Percentiles rank a stretch among this genome's conserved stretches.
Conservation (phyloP, 1,284 basidiomycete species). For the Rhodotorula sp. region DNA sequence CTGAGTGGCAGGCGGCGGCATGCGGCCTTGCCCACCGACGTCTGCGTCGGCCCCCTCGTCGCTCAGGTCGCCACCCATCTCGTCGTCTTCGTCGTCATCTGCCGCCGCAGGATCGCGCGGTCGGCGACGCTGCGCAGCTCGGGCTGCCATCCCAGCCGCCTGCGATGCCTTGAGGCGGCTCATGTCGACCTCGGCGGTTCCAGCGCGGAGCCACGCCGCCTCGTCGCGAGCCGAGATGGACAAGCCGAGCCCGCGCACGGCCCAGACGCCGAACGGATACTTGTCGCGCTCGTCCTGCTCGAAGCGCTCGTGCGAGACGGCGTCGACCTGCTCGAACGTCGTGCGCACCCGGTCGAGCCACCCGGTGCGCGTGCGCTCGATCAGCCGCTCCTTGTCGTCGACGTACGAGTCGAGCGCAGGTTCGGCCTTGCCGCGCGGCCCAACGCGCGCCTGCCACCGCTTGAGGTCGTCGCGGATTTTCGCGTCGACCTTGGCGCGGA, state of each 20-base stretch:
- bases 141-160: conserved; percentile 42
- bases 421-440: conserved; percentile 6
- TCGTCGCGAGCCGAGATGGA: conserved; percentile 33
- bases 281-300: conserved; percentile 60
- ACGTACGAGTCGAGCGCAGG: conserved; percentile 40
- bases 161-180: conserved; percentile 50
- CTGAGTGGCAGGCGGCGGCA: conserved; percentile 19
- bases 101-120: conserved; percentile 15
- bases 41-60: neutral
- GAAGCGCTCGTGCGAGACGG: conserved; percentile 47
- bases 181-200: conserved; percentile 33
- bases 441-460: conserved; percentile 13
- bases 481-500: conserved; percentile 17
- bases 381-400: conserved; percentile 29
- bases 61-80: conserved; percentile 1
- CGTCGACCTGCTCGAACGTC: conserved; percentile 49
- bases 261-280: conserved; percentile 65
- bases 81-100: conserved; percentile 43
- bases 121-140: conserved; percentile 29
- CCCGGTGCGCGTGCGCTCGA: conserved; percentile 1
- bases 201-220: conserved; percentile 21
- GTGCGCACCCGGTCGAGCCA: conserved; percentile 45
- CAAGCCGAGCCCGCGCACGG: conserved; percentile 26
- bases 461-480: conserved; percentile 16
- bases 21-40: conserved; percentile 19